Evolutionary conservation across 225 moss, liverwort and hornwort genomes (phyloP), one percentile per base, ranked within the genome.

Genomic region (Physcomitrium patens): DNA sequence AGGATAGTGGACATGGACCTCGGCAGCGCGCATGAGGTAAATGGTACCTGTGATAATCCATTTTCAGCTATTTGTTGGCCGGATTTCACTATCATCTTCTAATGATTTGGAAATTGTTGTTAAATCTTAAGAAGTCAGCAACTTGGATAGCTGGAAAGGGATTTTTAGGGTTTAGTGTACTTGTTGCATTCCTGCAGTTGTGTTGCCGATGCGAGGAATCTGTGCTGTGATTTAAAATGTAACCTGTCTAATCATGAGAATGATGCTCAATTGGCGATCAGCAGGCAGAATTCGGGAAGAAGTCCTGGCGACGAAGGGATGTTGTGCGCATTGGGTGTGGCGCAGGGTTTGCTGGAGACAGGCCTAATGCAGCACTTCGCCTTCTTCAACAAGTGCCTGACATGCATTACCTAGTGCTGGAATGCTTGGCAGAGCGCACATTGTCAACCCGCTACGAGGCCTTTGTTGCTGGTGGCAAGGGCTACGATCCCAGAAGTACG

Each of bases 371-470:
- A 47, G 92, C 94, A 0, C 78, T 84, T 64, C 90, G 74, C 41
- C 90, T 94, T 27, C 77, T 94, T 17, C 66, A 83, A 61, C 67
- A 62, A 72, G 91, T 92, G 54, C 90, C 90, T 26, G 72, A 83
- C 58, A 75, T 94, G 83, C 70, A 94, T 27, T 94, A 94, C 57
- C 83, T 94, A 11, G 84, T 94, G 52, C 68, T 94, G 80, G 94
- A 94, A 73, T 92, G 94, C 73, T 80, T 94, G 81, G 94, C 92
- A 22, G 94, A 94, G 7, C 91, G 94, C 64, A 94, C 94, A n/a
- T 82, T 94, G 73, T 80, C 94, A 42, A 77, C 68, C 13, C 94
- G 92, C 62, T 92, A 88, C 73, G 86, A 92, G 63, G 90, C 92
- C 12, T 87, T 86, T 89, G 60, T 80, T 46, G 69, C 62, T 66